A percentile compares a stretch with the other conserved stretches of the same genome.
phyloP scores from a whole-genome alignment of 352 stramenopile genomes.

The Globisporangium viniferum region DNA sequence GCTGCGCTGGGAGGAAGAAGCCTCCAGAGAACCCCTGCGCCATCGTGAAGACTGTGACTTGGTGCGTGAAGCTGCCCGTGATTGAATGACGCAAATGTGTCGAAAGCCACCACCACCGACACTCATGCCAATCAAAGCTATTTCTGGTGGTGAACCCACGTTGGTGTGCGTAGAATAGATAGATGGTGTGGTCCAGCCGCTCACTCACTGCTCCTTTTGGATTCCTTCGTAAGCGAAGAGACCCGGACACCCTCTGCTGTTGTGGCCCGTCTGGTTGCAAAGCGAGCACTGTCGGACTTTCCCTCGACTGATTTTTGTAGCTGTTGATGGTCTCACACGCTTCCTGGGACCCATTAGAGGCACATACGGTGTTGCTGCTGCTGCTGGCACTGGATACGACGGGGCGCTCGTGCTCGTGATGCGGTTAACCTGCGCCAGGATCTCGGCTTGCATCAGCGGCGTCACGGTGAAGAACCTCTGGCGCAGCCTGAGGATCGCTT shows the following conservation, averaged over 20 bases:
- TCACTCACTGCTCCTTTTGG: conserved; percentile 2
- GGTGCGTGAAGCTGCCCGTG: neutral
- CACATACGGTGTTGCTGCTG: neutral
- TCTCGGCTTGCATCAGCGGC: conserved; percentile 3
- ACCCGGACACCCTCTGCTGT: neutral
- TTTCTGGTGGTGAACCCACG: neutral
- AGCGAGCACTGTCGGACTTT: conserved; percentile 6
- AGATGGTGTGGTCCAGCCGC: neutral
- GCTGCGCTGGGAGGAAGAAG: conserved; percentile 58
- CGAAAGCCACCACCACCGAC: neutral
- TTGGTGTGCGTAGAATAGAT: neutral
- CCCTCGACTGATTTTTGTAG: neutral
- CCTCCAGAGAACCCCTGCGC: conserved; percentile 38
- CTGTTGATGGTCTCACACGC: neutral
- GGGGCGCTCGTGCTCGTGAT: neutral
- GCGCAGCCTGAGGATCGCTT: neutral
- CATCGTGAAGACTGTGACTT: conserved; percentile 7
- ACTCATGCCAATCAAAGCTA: conserved; percentile 10
- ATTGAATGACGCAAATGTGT: neutral
- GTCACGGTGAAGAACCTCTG: conserved; percentile 1
- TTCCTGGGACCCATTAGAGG: neutral
- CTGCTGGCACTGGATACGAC: neutral
- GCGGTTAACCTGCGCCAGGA: conserved; percentile 6
- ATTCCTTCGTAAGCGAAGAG: neutral
- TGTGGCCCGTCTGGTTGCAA: conserved; percentile 1